phyloP scores from a whole-genome alignment of 257 asterid species.

The Jacaranda mimosifolia region DNA sequence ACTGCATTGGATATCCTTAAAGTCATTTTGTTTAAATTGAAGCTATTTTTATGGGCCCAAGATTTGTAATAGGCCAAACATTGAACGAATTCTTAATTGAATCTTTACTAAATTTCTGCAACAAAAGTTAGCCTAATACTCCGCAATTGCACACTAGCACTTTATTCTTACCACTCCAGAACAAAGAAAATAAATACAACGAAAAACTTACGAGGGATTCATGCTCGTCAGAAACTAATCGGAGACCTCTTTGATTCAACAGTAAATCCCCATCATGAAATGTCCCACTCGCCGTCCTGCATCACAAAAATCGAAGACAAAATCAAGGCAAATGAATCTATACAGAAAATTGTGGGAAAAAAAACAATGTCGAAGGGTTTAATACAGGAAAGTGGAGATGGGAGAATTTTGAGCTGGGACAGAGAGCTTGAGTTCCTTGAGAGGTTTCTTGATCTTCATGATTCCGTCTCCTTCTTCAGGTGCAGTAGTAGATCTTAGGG shows the following conservation, averaged over 20 bases:
- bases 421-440: conserved; percentile 88
- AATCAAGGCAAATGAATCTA: not conserved
- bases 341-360: not conserved
- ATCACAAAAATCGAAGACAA: conserved; percentile 29
- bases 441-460: conserved; percentile 88
- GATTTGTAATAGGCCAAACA: not conserved
- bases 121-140: conserved; percentile 6
- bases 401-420: conserved; percentile 84
- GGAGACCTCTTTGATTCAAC: conserved; percentile 84
- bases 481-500: conserved; percentile 38
- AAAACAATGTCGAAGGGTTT: not conserved
- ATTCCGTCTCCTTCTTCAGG: conserved; percentile 19
- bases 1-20: not conserved
- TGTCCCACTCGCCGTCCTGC: conserved; percentile 96
- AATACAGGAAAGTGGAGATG: conserved; percentile 79
- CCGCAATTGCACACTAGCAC: not conserved
- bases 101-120: not conserved
- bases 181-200: not conserved
- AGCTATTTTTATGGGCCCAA: conserved; percentile 5
- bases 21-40: not conserved
- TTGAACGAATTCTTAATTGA: not conserved
- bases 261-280: conserved; percentile 92
- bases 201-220: conserved; percentile 60
- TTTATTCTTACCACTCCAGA: not conserved
- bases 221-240: conserved; percentile 72